Percentiles rank a stretch among this genome's conserved stretches.
phyloP scores from a whole-genome alignment of 129 eudicot genomes.

The Flaveria ramosissima region DNA sequence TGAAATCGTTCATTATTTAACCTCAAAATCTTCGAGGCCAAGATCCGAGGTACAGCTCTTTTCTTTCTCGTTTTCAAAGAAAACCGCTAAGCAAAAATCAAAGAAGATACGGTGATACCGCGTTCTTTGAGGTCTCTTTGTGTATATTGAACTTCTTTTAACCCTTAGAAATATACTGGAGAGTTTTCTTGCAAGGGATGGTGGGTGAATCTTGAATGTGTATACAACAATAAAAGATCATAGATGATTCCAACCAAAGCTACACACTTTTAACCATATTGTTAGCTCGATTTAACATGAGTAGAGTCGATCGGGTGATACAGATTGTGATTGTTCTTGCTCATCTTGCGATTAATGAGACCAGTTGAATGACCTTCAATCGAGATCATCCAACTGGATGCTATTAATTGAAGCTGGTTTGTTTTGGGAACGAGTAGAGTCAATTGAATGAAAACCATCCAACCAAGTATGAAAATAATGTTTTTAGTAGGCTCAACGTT shows the following conservation, averaged over 20 bases:
- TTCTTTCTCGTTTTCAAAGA: conserved; percentile 38
- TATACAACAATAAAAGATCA: neutral
- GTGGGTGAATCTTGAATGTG: conserved; percentile 9
- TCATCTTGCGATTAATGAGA: too few relatives aligned
- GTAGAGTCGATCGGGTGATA: too few relatives aligned
- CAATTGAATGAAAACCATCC: neutral
- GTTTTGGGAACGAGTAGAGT: too few relatives aligned
- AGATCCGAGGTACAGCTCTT: conserved; percentile 56
- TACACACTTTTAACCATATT: neutral
- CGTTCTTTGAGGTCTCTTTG: conserved; percentile 1
- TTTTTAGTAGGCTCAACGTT: neutral
- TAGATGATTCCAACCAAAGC: neutral
- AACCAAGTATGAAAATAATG: neutral
- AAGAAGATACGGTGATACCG: conserved; percentile 38
- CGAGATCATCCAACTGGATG: too few relatives aligned
- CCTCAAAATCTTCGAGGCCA: conserved; percentile 49
- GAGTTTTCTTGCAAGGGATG: conserved; percentile 8
- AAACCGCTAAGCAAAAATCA: conserved; percentile 34
- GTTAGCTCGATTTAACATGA: neutral
- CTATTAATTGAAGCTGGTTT: too few relatives aligned
- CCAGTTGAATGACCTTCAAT: too few relatives aligned
- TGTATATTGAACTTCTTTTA: conserved; percentile 32
- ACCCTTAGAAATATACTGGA: conserved; percentile 24
- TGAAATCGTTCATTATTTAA: conserved; percentile 54
- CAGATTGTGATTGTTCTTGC: too few relatives aligned